Base-by-base conservation (phyloP, 1,139 yeast species). In the Hyphopichia wangnamkhiaoensis region DNA sequence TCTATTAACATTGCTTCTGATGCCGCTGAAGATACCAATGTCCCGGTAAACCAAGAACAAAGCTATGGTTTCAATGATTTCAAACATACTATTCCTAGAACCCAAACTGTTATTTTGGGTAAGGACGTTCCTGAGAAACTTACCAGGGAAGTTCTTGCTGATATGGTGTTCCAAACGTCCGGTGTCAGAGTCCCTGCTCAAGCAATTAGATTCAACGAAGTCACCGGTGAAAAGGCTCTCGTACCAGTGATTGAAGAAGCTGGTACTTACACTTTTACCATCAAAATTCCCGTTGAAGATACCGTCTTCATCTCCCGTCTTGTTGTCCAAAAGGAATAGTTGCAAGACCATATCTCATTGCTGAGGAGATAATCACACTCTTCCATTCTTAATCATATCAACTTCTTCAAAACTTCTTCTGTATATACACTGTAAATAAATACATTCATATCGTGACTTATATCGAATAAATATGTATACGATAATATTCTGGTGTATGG, bases 41-140 rank as follows among this genome's bases (percentile, higher is more conserved):
- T 54, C 16, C 31, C 31, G n/a, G n/a, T n/a, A n/a, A n/a, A n/a
- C n/a, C n/a, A n/a, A n/a, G n/a, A n/a, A n/a, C n/a, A n/a, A n/a
- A n/a, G n/a, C n/a, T n/a, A n/a, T n/a, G 53, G 62, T 17, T 50
- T 65, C 34, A 50, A 61, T 6, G 74, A 68, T 39, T 52, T 71
- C 43, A 56, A 54, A 33, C 64, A 58, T 37, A 44, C 51, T 27
- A 54, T 71, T 37, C 75, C 76, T n/a, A 47, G 47, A 14, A 42
- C 46, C 12, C 55, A 49, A 42, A 53, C 59, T 23, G 42, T 66
- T 25, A 38, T 45, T n/a, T 44, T 49, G 16, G 49, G 48, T 2
- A 45, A 46, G 6, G 35, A 31, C 8, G 25, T 33, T 10, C 38
- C 45, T 9, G 52, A 64, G 21, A 74, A 75, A 12, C 45, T 70